Evolutionary conservation across 371 early-diverging fungal species (phyloP).

Genomic region (Gilbertella persicaria): DNA sequence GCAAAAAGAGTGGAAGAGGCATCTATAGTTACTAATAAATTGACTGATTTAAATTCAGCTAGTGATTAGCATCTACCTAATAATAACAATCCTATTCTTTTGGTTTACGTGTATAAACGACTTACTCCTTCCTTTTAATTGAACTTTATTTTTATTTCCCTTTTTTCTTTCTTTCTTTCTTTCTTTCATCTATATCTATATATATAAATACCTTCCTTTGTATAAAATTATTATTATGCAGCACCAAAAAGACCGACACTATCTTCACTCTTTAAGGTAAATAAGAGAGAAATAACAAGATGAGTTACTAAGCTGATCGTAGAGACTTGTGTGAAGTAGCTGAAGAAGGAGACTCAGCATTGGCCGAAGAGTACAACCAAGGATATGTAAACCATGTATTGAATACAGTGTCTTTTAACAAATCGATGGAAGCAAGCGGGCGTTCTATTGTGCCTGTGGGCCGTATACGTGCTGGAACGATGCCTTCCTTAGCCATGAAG

Average conservation of each 20-base stretch:
- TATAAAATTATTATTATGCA: background rate
- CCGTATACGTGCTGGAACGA: conserved; percentile 77
- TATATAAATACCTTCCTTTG: background rate
- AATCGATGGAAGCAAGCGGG: background rate
- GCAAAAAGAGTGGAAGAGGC: conserved; percentile 91
- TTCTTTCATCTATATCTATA: background rate
- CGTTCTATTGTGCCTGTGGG: conserved; percentile 26
- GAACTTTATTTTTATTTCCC: background rate
- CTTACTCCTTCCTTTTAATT: background rate
- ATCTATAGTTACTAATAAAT: conserved; percentile 75
- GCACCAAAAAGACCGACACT: background rate
- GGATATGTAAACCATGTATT: background rate
- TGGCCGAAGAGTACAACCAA: background rate
- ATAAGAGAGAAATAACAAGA: background rate
- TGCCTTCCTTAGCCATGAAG: conserved; percentile 68
- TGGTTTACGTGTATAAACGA: background rate
- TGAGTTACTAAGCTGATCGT: background rate
- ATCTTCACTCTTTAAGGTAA: background rate
- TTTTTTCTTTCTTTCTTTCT: background rate
- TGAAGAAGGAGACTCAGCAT: background rate
- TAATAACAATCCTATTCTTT: background rate
- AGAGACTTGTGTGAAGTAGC: background rate
- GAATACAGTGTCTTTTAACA: background rate
- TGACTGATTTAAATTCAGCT: background rate
- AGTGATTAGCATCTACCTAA: too few species aligned